phyloP scores from a whole-genome alignment of 257 asterid species.

The Solanum virginianum region DNA sequence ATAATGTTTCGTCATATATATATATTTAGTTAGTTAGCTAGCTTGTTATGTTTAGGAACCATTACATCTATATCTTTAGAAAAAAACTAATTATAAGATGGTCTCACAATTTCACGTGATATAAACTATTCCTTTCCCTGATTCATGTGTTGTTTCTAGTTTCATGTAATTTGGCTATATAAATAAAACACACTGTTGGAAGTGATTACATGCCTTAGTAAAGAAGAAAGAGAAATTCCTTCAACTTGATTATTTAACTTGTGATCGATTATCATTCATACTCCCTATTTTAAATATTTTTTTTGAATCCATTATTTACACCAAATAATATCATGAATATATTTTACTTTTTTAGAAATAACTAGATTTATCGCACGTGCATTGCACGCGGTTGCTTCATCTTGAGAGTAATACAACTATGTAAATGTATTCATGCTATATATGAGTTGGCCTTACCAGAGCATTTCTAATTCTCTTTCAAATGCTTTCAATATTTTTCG shows the following conservation, averaged over 20 bases:
- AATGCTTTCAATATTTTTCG: no score
- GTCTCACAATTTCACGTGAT: not conserved
- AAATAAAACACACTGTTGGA: not conserved
- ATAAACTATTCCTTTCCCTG: not conserved
- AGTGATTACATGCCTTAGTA: not conserved
- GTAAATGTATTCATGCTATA: no score
- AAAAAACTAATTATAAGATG: not conserved
- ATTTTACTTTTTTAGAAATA: no score
- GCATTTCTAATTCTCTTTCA: no score
- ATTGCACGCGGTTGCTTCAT: no score
- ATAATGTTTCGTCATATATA: not conserved
- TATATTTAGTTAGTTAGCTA: no score
- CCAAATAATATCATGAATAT: not conserved
- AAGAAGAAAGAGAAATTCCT: not conserved
- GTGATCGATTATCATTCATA: not conserved
- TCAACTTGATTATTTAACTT: not conserved
- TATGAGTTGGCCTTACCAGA: no score
- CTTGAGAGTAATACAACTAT: no score
- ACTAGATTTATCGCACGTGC: no score
- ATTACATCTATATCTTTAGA: not conserved
- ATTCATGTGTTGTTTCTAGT: not conserved
- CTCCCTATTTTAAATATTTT: not conserved
- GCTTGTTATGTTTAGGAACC: not conserved
- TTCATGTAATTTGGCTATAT: not conserved
- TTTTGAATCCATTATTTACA: not conserved